Evolutionary conservation across 2,329 filamentous ascomycete genomes (phyloP).

Genomic region (Harringtonia aguacate): DNA sequence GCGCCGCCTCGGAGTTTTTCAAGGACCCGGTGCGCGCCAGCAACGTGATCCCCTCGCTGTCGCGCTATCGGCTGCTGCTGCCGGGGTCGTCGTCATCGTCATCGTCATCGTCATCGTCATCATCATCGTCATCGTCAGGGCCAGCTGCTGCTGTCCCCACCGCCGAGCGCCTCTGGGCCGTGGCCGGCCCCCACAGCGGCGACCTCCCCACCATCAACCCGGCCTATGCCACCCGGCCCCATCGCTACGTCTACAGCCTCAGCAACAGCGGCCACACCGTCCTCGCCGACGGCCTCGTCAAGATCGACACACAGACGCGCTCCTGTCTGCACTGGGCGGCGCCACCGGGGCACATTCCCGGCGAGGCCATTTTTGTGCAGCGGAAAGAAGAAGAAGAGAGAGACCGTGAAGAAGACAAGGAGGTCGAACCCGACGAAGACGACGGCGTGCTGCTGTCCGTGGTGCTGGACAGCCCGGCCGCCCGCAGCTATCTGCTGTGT

Average conservation of each 20-base stretch:
- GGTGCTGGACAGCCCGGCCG: conserved; percentile 49
- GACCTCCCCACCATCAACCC: conserved; percentile 61
- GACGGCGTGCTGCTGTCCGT: conserved; percentile 52
- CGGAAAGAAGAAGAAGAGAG: background rate
- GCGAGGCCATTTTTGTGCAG: conserved; percentile 56
- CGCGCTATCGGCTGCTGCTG: conserved; percentile 24
- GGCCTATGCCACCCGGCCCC: conserved; percentile 33
- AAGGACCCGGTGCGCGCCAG: conserved; percentile 26
- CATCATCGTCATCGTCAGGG: no score
- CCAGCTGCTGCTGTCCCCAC: background rate
- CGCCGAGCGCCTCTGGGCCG: conserved; percentile 28
- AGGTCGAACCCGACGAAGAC: conserved; percentile 38
- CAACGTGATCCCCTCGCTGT: conserved; percentile 25
- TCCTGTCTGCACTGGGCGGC: conserved; percentile 41
- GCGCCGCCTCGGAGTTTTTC: conserved; percentile 31
- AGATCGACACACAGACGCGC: conserved; percentile 49
- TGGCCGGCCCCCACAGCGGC: conserved; percentile 41
- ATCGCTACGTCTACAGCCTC: conserved; percentile 52
- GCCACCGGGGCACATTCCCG: conserved; percentile 49
- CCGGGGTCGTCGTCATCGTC: no score
- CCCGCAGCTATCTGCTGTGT: conserved; percentile 54
- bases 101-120: no score
- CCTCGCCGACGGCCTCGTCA: conserved; percentile 51
- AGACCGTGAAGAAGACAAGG: conserved; percentile 42
- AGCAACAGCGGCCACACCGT: conserved; percentile 46